A percentile compares a stretch with the other conserved stretches of the same genome.
These are phyloP conservation scores for Coemansia sp. DNA, from an alignment of 192 early-diverging fungal species.

Conservation along the genomic window DNA sequence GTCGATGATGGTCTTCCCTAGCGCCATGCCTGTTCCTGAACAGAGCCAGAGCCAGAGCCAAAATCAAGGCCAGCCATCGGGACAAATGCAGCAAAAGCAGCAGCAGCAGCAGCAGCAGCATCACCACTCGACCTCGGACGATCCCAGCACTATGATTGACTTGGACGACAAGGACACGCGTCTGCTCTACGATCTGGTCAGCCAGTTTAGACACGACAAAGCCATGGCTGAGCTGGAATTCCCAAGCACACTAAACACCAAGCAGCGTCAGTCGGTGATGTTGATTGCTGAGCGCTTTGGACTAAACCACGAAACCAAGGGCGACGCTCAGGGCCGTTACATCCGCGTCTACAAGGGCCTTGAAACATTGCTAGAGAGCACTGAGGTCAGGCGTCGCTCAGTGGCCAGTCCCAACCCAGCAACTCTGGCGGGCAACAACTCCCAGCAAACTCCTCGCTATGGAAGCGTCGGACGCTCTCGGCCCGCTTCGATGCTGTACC, in stretches of 20 bases:
- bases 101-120: slow-evolving; percentile 14
- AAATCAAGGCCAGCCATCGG: background rate
- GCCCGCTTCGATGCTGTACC: slow-evolving; percentile 51
- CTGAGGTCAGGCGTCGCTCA: slow-evolving; percentile 49
- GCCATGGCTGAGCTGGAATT: slow-evolving; percentile 65
- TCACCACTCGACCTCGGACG: slow-evolving; percentile 10
- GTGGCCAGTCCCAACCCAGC: slow-evolving; percentile 30
- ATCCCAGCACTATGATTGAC: slow-evolving; percentile 53
- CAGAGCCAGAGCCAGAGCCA: background rate
- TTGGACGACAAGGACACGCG: slow-evolving; percentile 71
- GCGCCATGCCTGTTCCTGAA: slow-evolving; percentile 45
- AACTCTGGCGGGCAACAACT: slow-evolving; percentile 7
- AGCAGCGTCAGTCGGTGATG: slow-evolving; percentile 63
- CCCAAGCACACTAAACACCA: slow-evolving; percentile 58
- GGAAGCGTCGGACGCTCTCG: slow-evolving; percentile 34
- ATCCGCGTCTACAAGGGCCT: slow-evolving; percentile 55
- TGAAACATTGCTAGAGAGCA: slow-evolving; percentile 44
- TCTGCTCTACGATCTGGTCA: slow-evolving; percentile 68
- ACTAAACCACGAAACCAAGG: slow-evolving; percentile 55
- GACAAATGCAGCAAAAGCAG: slow-evolving; percentile 14
- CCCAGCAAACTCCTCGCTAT: slow-evolving; percentile 27
- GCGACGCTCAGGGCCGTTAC: slow-evolving; percentile 37
- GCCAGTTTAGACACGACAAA: slow-evolving; percentile 70
- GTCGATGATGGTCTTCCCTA: slow-evolving; percentile 50
- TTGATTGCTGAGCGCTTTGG: slow-evolving; percentile 73